These are phyloP conservation scores for Angophora floribunda DNA, from an alignment of 345 rosid species.

Conservation along the genomic window DNA sequence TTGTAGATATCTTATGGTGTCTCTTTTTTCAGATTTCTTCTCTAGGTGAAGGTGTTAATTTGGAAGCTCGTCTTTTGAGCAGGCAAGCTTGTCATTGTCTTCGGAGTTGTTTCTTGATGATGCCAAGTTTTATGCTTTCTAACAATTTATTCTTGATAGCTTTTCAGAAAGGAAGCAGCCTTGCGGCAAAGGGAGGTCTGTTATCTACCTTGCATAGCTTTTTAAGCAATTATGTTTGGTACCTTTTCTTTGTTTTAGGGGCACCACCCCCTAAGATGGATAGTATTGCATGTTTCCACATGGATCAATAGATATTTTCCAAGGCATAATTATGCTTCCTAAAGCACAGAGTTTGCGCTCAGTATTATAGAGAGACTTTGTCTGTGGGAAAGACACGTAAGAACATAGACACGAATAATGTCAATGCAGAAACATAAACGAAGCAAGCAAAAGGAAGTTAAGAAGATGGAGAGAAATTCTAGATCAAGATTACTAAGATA, in stretches of 20 bases:
- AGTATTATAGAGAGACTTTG: neutral
- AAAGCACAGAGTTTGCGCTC: neutral
- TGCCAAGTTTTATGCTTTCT: neutral
- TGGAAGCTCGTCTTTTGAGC: constrained; percentile 78
- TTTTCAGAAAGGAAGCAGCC: constrained; percentile 83
- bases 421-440: neutral
- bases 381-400: neutral
- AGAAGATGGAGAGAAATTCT: neutral
- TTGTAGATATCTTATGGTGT: neutral
- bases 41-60: constrained; percentile 81
- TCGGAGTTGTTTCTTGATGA: neutral
- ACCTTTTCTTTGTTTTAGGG: neutral
- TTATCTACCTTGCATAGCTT: neutral
- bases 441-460: neutral
- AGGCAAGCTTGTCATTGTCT: constrained; percentile 36
- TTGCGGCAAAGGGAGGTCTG: constrained; percentile 89
- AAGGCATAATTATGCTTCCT: neutral
- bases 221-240: neutral
- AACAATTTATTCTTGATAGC: constrained; percentile 5
- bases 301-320: neutral
- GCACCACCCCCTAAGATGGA: neutral
- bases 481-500: neutral
- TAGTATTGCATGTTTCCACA: neutral
- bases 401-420: neutral
- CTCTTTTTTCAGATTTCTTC: constrained; percentile 48